Conservation (phyloP, 2,329 filamentous ascomycete species). For the Cladorrhinum sp. region DNA sequence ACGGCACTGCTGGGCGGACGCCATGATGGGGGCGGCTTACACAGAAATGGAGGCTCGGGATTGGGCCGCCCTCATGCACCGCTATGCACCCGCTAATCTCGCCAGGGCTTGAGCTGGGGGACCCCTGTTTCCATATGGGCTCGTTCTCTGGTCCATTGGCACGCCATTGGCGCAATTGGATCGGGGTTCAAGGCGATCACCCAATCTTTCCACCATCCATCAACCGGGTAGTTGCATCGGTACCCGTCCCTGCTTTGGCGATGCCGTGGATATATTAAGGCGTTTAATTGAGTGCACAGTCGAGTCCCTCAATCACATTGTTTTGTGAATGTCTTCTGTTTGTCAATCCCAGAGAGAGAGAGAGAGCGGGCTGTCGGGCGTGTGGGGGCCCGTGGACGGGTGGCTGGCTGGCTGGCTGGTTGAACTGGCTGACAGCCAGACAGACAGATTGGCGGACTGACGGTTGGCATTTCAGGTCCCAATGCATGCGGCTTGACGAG, state of each 20-base stretch:
- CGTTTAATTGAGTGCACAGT: neutral
- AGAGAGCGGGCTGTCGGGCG: neutral
- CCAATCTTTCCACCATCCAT: neutral
- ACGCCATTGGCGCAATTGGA: conserved; percentile 15
- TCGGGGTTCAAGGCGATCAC: conserved; percentile 17
- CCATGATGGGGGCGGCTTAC: conserved; percentile 15
- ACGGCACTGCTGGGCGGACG: neutral
- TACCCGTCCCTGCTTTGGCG: conserved; percentile 4
- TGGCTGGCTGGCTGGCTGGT: neutral
- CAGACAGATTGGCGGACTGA: neutral
- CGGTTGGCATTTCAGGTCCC: neutral
- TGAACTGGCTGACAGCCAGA: neutral
- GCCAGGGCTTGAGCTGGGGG: conserved; percentile 23
- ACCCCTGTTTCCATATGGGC: conserved; percentile 20
- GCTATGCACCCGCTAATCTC: conserved; percentile 24
- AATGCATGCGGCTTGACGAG: neutral
- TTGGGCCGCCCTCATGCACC: conserved; percentile 28
- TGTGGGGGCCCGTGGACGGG: neutral
- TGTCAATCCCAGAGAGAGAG: no score
- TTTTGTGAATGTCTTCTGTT: neutral
- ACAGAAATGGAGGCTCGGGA: conserved; percentile 22
- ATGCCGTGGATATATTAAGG: neutral
- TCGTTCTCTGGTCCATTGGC: conserved; percentile 10
- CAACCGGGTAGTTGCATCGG: conserved; percentile 20
- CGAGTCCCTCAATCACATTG: neutral